Conservation (phyloP, 2,329 filamentous ascomycete genomes). For the Microdochium paspali region DNA sequence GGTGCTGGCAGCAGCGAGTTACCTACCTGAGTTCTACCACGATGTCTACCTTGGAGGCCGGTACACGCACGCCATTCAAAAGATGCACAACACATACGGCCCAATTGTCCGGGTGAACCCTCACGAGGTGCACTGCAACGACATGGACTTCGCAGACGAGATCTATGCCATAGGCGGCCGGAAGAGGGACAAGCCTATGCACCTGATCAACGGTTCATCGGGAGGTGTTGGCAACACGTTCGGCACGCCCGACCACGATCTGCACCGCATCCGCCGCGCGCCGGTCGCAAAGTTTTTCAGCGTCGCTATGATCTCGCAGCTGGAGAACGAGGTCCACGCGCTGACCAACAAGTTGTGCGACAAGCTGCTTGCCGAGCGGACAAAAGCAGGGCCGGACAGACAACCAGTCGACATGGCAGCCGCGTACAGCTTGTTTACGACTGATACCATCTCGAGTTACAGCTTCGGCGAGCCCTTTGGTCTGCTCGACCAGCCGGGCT, state of each 20-base stretch:
- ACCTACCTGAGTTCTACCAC: constrained; percentile 26
- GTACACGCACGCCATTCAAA: constrained; percentile 22
- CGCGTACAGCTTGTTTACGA: constrained; percentile 8
- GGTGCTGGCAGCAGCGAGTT: constrained; percentile 23
- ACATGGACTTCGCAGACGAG: constrained; percentile 22
- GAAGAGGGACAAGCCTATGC: constrained; percentile 11
- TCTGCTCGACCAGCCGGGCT: constrained; percentile 13
- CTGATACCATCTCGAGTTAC: constrained; percentile 14
- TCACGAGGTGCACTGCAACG: constrained; percentile 24
- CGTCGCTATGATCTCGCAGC: constrained; percentile 15
- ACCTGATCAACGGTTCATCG: constrained; percentile 7
- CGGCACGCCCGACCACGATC: constrained; percentile 15
- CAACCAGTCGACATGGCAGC: constrained; percentile 7
- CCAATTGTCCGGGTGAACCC: constrained; percentile 27
- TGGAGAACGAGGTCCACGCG: constrained; percentile 5
- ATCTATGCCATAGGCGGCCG: constrained; percentile 18
- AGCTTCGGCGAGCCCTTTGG: constrained; percentile 13
- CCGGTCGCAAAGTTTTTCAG: constrained; percentile 23
- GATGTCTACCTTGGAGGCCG: constrained; percentile 24
- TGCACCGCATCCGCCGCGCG: constrained; percentile 20
- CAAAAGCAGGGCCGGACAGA: constrained; percentile 8
- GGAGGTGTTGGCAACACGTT: constrained; percentile 7
- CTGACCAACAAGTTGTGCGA: constrained; percentile 9
- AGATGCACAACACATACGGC: constrained; percentile 28
- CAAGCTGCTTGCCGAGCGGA: constrained; percentile 15